Conservation (phyloP, 345 rosid genomes). For the Cochlearia excelsa region DNA sequence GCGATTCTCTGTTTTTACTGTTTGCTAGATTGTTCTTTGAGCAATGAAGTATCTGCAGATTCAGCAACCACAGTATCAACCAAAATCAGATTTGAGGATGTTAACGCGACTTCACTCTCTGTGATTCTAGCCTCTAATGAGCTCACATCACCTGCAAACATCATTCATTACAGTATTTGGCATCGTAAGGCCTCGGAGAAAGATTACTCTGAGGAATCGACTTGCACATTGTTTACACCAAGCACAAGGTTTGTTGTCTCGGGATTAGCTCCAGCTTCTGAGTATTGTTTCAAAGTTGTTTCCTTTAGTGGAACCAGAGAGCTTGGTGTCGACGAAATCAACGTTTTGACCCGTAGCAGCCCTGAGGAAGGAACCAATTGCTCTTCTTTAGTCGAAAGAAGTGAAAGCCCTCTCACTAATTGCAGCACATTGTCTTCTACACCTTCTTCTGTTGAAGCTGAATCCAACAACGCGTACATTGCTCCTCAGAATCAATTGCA, state of each 20-base stretch:
- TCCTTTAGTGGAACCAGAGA: slow-evolving; percentile 51
- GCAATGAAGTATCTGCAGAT: slow-evolving; percentile 37
- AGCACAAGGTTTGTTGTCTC: slow-evolving; percentile 58
- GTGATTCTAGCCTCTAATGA: slow-evolving; percentile 53
- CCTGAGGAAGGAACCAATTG: slow-evolving; percentile 44
- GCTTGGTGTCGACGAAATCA: slow-evolving; percentile 51
- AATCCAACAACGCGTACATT: slow-evolving; percentile 54
- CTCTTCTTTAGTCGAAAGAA: slow-evolving; percentile 53
- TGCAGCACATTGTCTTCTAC: slow-evolving; percentile 72
- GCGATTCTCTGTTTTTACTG: slow-evolving; percentile 26
- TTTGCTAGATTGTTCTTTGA: slow-evolving; percentile 31
- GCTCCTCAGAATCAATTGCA: slow-evolving; percentile 19
- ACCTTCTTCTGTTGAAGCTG: slow-evolving; percentile 93
- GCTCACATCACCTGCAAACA: slow-evolving; percentile 35
- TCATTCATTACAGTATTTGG: slow-evolving; percentile 67
- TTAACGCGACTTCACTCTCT: slow-evolving; percentile 55
- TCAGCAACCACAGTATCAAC: slow-evolving; percentile 37
- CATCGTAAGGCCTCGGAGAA: slow-evolving; percentile 56
- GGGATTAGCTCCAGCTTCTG: slow-evolving; percentile 62
- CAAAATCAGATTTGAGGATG: slow-evolving; percentile 64
- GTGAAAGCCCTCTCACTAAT: slow-evolving; percentile 85
- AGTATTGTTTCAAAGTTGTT: slow-evolving; percentile 64
- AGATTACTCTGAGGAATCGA: slow-evolving; percentile 61
- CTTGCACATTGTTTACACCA: slow-evolving; percentile 60
- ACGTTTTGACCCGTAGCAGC: slow-evolving; percentile 35